phyloP scores from a whole-genome alignment of 1,139 yeast genomes.

The Protomyces inundatus region DNA sequence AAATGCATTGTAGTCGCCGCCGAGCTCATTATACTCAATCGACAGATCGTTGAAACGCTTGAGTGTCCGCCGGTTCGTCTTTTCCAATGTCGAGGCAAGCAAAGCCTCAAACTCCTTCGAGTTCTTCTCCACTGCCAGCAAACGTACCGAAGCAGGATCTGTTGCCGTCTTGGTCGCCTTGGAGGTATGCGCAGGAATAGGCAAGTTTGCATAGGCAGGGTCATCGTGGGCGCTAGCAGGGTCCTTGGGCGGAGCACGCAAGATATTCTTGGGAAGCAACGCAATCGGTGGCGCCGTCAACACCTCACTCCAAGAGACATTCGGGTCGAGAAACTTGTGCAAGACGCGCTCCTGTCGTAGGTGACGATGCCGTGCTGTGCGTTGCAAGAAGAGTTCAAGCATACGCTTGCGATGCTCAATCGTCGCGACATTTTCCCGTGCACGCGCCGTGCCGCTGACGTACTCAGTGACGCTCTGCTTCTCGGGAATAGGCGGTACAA shows the following conservation, averaged over 20 bases:
- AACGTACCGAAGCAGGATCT: constrained; percentile 10
- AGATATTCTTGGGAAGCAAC: constrained; percentile 50
- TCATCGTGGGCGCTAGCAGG: constrained; percentile 46
- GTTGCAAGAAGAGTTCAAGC: constrained; percentile 68
- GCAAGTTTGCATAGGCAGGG: constrained; percentile 58
- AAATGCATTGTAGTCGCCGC: constrained; percentile 66
- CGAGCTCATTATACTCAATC: constrained; percentile 62
- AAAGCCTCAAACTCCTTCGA: constrained; percentile 53
- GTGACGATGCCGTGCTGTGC: constrained; percentile 58
- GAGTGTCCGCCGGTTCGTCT: constrained; percentile 60
- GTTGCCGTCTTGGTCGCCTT: constrained; percentile 34
- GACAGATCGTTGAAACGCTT: constrained; percentile 40
- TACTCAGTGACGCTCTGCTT: constrained; percentile 55
- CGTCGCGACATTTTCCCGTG: constrained; percentile 49
- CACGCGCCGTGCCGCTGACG: constrained; percentile 48
- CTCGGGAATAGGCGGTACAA: constrained; percentile 93
- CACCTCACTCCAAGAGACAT: constrained; percentile 66
- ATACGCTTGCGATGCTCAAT: constrained; percentile 68
- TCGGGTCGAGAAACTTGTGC: constrained; percentile 76
- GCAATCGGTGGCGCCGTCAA: constrained; percentile 55
- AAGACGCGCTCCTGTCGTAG: constrained; percentile 60
- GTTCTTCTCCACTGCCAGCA: constrained; percentile 18
- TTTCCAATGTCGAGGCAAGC: constrained; percentile 56
- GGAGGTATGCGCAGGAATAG: constrained; percentile 52
- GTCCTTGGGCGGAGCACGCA: constrained; percentile 52